Percentiles rank a stretch among this genome's conserved stretches.
phyloP scores from a whole-genome alignment of 805 yeast species.

The Metschnikowia lachancei region DNA sequence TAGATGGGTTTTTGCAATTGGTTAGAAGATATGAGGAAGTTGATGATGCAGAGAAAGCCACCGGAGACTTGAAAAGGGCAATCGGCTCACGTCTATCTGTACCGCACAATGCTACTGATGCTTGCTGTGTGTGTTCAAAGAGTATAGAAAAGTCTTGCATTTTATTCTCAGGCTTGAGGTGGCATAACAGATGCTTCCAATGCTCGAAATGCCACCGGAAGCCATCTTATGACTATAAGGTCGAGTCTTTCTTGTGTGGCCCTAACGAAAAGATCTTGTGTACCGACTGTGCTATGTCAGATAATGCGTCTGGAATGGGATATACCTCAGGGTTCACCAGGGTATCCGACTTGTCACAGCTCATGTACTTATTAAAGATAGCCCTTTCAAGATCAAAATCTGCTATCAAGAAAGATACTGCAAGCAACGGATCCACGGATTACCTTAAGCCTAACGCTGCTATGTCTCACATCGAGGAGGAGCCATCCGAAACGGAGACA shows the following conservation, averaged over 20 bases:
- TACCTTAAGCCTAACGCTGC: slow-evolving; percentile 8
- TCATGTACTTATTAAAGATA: slow-evolving; percentile 73
- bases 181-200: slow-evolving; percentile 77
- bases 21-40: slow-evolving; percentile 37
- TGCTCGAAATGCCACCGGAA: slow-evolving; percentile 58
- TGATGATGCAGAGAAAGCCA: slow-evolving; percentile 12
- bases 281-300: slow-evolving; percentile 56
- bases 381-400: slow-evolving; percentile 74
- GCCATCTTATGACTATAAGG: slow-evolving; percentile 13
- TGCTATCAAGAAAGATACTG: slow-evolving; percentile 44
- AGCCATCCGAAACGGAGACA: slow-evolving; percentile 32
- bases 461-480: slow-evolving; percentile 20
- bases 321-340: slow-evolving; percentile 47
- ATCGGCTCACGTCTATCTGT: slow-evolving; percentile 37
- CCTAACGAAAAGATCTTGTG: slow-evolving; percentile 46
- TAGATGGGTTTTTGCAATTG: slow-evolving; percentile 59
- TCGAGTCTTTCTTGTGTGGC: slow-evolving; percentile 17
- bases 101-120: slow-evolving; percentile 65
- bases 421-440: slow-evolving; percentile 1
- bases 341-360: slow-evolving; percentile 71
- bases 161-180: slow-evolving; percentile 57
- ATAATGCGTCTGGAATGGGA: slow-evolving; percentile 28
- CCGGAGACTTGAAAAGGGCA: slow-evolving; percentile 11
- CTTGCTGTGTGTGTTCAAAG: slow-evolving; percentile 66
- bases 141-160: slow-evolving; percentile 85